phyloP scores from a whole-genome alignment of 2,329 filamentous ascomycete species.

The Microthyrium microscopicum region DNA sequence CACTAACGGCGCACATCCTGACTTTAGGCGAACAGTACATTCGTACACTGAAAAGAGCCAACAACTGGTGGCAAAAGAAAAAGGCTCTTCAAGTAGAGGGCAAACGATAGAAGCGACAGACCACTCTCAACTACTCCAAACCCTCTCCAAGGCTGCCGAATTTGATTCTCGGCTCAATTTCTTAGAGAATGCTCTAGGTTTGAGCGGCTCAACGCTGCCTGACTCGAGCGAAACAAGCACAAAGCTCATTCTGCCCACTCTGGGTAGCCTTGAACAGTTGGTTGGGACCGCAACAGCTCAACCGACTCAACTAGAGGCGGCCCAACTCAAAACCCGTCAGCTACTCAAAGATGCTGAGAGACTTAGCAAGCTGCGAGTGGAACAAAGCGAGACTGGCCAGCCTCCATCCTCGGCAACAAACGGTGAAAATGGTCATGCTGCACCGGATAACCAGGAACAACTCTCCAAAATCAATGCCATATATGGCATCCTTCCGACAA shows the following conservation, averaged over 20 bases:
- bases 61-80: background rate
- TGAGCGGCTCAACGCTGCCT: slow-evolving; percentile 52
- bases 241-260: slow-evolving; percentile 62
- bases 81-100: background rate
- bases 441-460: slow-evolving; percentile 6
- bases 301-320: slow-evolving; percentile 55
- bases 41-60: background rate
- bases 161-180: slow-evolving; percentile 69
- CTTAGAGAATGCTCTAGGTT: slow-evolving; percentile 67
- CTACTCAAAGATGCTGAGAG: slow-evolving; percentile 57
- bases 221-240: slow-evolving; percentile 35
- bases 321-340: slow-evolving; percentile 31
- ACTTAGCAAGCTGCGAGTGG: slow-evolving; percentile 41
- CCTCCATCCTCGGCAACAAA: slow-evolving; percentile 6
- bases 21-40: slow-evolving; percentile 9
- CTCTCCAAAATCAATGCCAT: slow-evolving; percentile 70
- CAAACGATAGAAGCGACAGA: slow-evolving; percentile 10
- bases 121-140: slow-evolving; percentile 29
- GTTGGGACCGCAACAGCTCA: slow-evolving; percentile 58
- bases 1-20: slow-evolving; percentile 19
- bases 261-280: slow-evolving; percentile 67
- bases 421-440: slow-evolving; percentile 2
- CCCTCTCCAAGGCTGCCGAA: slow-evolving; percentile 64
- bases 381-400: slow-evolving; percentile 11
- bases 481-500: slow-evolving; percentile 74